Base-by-base conservation (phyloP, 2,329 filamentous ascomycete genomes). In the Xylaria sp. region DNA sequence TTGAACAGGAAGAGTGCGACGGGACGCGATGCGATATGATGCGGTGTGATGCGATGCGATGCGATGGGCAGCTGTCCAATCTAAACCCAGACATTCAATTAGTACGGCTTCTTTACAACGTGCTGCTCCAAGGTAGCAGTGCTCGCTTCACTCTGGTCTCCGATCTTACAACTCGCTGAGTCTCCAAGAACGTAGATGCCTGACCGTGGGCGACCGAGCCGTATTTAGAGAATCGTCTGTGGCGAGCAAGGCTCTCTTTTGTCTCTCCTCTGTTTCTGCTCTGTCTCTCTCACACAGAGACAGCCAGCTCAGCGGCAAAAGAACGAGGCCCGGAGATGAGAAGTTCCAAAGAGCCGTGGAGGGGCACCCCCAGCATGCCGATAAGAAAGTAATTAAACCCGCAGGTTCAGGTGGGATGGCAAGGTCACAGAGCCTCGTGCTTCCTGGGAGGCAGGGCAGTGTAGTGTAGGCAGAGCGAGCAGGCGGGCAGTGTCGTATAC, bases 11-110 rank as follows among this genome's bases (percentile, higher is more conserved):
- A 38, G 44, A 19, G 38, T 38, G n/a, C 21, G 44, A 43, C 23
- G 25, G 15, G 48, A 58, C 46, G 52, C 33, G 53, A 43, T 51
- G 29, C 7, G 27, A 48, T 48, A 46, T 11, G 23, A 47, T 35
- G 17, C 29, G 51, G 52, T 53, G 11, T 15, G 29, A 56, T 56
- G 31, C 31, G 47, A 53, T 48, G 54, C 49, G 61, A 55, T 53
- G 33, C 21, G 41, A 58, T 43, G 41, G 31, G 41, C 17, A 40
- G 31, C 21, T 35, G 33, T 60, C 43, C 31, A 43, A 51, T 10
- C 56, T 65, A 35, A 37, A 37, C 38, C 31, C 31, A 9, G 31
- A 27, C 23, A 31, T 48, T 27, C 25, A 41, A 49, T 65, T 41
- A 65, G 59, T 48, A 62, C 17, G 21, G 47, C 35, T 43, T 43